Evolutionary conservation across 805 yeast genomes (phyloP), one percentile per base, ranked within the genome.

Genomic region (Kodamaea lidongshanica): DNA sequence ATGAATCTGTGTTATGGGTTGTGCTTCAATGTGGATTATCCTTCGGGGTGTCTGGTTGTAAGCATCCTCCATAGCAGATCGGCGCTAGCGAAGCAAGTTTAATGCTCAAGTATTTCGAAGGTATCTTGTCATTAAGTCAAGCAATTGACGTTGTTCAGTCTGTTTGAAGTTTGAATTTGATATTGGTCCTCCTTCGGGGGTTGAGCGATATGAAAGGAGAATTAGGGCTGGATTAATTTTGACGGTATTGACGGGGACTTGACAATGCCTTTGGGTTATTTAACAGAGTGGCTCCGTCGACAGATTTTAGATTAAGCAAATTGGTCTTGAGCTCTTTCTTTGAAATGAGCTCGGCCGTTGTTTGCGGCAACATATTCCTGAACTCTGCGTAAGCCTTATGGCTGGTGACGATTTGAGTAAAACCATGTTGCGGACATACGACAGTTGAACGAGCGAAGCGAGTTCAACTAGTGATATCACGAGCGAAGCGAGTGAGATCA

Each of bases 381-480:
- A 72, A 86, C 96, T 77, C 89, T 88, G 80, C 94, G 95, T 71
- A 82, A 75, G 83, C 80, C 77, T 82, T 69, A 73, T 65, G 92
- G 77, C 94, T 77, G 51, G 70, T 89, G 76, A 79, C 80, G 95
- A 92, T 77, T 85, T 84, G 96, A 89, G 97, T 87, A 84, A 84
- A 88, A 88, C 97, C 97, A 88, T 89, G 94, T 86, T 78, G 96
- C 94, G 67, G 58, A 89, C 96, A 89, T 78, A n/a, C n/a, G n/a
- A n/a, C n/a, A n/a, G n/a, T n/a, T n/a, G n/a, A n/a, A n/a, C n/a
- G n/a, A n/a, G n/a, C n/a, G n/a, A n/a, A n/a, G n/a, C n/a, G n/a
- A n/a, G n/a, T n/a, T n/a, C n/a, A n/a, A n/a, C n/a, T n/a, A n/a
- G n/a, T n/a, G n/a, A n/a, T n/a, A n/a, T n/a, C n/a, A n/a, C n/a